Evolutionary conservation across 1,284 basidiomycete genomes (phyloP), one percentile per base, ranked within the genome.

Genomic region (Irpex rosettiformis): DNA sequence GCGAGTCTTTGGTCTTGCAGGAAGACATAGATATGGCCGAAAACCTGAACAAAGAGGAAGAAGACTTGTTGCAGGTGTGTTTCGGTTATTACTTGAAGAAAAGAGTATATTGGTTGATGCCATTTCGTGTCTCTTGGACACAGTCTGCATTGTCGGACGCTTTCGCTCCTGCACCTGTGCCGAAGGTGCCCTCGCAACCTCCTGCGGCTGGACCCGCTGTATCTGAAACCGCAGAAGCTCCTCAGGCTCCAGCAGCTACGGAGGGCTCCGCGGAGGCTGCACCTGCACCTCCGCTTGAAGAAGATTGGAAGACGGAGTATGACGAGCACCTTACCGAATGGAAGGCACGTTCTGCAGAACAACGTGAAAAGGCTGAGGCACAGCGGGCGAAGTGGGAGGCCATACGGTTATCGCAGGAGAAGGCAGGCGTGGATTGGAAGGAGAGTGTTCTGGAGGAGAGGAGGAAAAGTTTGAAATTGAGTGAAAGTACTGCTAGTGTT

Each of bases 341-440:
- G 93, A 84, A 85, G 42, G 82, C 83, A 25, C 83, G 89, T 67
- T 88, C 86, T 27, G 85, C 89, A 30, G 82, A 85, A 61, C 87
- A 87, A 47, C 85, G 92, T 54, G 77, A 82, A 65, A 91, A 88
- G 69, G 89, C 91, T 6, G 86, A 89, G 72, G 80, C 78, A 59
- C 85, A 87, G 67, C 84, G 91, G n/a, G 79, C 81, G 48, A 76
- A 80, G 59, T 90, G 91, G 84, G 91, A 91, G 68, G 77, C 75
- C 29, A 75, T 84, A 73, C 66, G 75, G 69, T 76, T 69, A 64
- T 78, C 73, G 58, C 72, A 73, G 66, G 61, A 65, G 59, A 63
- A 66, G 62, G 64, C 69, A 56, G 64, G 58, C 37, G 66, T 65
- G 59, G 69, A 70, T 55, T 64, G 69, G 33, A 64, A 64, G 7